A percentile compares a stretch with the other conserved stretches of the same genome.
These are phyloP conservation scores for Guadua angustifolia DNA, from an alignment of 176 grass and related monocot genomes.

Conservation along the genomic window DNA sequence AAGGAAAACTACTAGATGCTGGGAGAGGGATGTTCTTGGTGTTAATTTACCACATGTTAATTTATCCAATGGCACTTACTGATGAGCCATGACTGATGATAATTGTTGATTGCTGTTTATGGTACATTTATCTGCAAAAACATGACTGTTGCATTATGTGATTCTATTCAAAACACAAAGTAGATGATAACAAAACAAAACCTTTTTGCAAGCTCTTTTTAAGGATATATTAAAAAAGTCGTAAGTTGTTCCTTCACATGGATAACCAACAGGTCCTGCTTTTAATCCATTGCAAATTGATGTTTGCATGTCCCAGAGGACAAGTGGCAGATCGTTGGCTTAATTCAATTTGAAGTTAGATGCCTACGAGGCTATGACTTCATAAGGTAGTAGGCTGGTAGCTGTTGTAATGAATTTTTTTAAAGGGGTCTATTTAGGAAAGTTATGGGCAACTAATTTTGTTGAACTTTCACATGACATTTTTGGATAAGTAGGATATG, in stretches of 20 bases:
- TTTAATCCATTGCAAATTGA: background rate
- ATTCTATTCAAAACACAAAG: background rate
- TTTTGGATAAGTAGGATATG: background rate
- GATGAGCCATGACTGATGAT: background rate
- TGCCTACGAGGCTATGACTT: conserved; percentile 1
- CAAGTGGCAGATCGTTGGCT: background rate
- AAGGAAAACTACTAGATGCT: background rate
- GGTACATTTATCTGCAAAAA: background rate
- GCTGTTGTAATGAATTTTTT: background rate
- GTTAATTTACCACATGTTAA: background rate
- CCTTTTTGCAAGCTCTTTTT: background rate
- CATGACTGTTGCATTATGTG: background rate
- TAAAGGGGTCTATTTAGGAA: background rate
- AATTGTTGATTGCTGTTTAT: background rate
- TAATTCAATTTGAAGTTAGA: conserved; percentile 3
- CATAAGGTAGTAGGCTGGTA: conserved; percentile 6
- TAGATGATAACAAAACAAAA: background rate
- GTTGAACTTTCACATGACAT: conserved; percentile 31
- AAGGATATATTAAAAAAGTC: conserved; percentile 1
- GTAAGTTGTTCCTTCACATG: background rate
- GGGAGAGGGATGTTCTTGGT: background rate
- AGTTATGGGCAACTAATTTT: background rate
- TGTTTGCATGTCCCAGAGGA: background rate
- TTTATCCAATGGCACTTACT: background rate
- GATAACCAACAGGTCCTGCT: background rate